Conservation (phyloP, 108 stramenopile genomes). For the Cyclotella distinguenda region DNA sequence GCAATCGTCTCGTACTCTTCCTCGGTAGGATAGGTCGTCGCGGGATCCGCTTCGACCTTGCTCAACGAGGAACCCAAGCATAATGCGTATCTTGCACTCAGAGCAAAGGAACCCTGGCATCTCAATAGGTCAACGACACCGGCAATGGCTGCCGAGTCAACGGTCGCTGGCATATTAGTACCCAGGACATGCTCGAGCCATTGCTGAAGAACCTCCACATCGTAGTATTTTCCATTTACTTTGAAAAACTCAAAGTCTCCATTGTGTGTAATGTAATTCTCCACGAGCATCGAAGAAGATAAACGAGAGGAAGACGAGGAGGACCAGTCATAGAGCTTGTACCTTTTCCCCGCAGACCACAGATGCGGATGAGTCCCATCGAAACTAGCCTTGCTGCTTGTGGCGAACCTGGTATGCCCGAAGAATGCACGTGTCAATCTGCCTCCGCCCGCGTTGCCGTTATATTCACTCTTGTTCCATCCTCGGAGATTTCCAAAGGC, state of each 20-base stretch:
- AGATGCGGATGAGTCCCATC: constrained; percentile 82
- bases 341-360: constrained; percentile 55
- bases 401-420: constrained; percentile 84
- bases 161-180: constrained; percentile 52
- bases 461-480: constrained; percentile 30
- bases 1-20: constrained; percentile 65
- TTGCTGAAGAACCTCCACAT: constrained; percentile 63
- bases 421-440: constrained; percentile 46
- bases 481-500: constrained; percentile 27
- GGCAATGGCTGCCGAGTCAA: constrained; percentile 74
- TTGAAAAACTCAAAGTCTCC: constrained; percentile 86
- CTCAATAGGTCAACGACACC: constrained; percentile 74
- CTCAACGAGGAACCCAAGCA: constrained; percentile 36
- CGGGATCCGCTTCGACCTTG: constrained; percentile 37
- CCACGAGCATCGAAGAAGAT: background rate
- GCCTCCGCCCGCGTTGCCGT: constrained; percentile 4
- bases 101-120: constrained; percentile 68
- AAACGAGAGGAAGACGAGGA: background rate
- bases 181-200: constrained; percentile 61
- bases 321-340: constrained; percentile 10
- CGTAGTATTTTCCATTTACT: constrained; percentile 61
- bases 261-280: constrained; percentile 72
- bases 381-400: constrained; percentile 64
- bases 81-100: constrained; percentile 69
- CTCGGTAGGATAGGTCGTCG: constrained; percentile 43